These are phyloP conservation scores for Sporothrix schenckii DNA, from an alignment of 2,329 filamentous ascomycete genomes.

Conservation along the genomic window DNA sequence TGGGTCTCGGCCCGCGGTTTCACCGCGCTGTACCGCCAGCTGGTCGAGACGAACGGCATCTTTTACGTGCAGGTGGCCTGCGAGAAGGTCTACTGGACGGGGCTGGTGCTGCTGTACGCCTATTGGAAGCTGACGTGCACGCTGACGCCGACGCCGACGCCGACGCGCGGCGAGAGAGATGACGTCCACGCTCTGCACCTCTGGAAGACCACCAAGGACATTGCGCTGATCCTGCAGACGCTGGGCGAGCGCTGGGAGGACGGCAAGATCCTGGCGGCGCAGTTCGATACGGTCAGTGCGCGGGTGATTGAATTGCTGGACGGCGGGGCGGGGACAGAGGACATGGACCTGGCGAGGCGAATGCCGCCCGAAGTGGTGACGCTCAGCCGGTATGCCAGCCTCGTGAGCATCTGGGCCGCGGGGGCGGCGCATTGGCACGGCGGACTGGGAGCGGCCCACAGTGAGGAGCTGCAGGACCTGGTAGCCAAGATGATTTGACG, in stretches of 20 bases:
- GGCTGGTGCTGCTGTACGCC: constrained; percentile 37
- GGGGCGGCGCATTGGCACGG: neutral
- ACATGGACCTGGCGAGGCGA: neutral
- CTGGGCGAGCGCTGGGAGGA: constrained; percentile 38
- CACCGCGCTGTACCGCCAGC: constrained; percentile 35
- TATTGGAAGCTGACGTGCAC: constrained; percentile 35
- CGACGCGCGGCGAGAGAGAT: neutral
- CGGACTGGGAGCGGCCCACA: neutral
- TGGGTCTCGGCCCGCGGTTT: constrained; percentile 37
- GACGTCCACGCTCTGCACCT: constrained; percentile 29
- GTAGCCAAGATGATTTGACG: constrained; percentile 28
- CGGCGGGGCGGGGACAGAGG: neutral
- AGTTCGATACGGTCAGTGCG: constrained; percentile 35
- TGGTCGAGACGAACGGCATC: constrained; percentile 38
- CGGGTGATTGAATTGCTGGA: constrained; percentile 34
- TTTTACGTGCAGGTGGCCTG: constrained; percentile 39
- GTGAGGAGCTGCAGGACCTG: constrained; percentile 30
- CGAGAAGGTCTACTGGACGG: constrained; percentile 39
- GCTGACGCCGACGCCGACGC: too few species aligned
- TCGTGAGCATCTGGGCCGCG: constrained; percentile 36
- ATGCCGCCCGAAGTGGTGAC: constrained; percentile 36
- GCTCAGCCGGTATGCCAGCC: constrained; percentile 36
- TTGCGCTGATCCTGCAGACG: constrained; percentile 37
- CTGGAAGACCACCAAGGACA: constrained; percentile 38
- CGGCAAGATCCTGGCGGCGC: constrained; percentile 35